Conservation (phyloP, 2,329 filamentous ascomycete genomes). For the Aspergillus sp. region DNA sequence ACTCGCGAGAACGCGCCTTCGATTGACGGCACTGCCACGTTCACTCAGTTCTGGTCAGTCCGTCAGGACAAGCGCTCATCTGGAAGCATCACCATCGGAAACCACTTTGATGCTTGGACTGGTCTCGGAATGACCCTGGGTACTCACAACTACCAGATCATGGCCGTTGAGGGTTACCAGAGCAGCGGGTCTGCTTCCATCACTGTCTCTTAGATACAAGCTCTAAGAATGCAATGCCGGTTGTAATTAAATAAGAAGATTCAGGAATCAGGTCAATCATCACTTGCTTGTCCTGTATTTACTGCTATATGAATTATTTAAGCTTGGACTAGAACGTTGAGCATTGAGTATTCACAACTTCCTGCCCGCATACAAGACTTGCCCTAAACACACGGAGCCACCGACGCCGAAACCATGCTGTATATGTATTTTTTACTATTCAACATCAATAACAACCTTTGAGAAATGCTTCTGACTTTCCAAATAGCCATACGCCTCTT, state of each 20-base stretch:
- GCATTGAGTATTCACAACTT: neutral
- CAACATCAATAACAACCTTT: constrained; percentile 31
- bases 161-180: constrained; percentile 46
- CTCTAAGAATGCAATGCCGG: too few relatives aligned
- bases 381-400: neutral
- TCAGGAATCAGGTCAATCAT: too few relatives aligned
- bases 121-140: constrained; percentile 33
- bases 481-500: constrained; percentile 52
- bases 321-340: too few relatives aligned
- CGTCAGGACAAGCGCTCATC: constrained; percentile 35
- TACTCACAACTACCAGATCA: constrained; percentile 41
- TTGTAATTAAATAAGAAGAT: too few relatives aligned
- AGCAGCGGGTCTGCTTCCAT: constrained; percentile 40
- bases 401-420: neutral
- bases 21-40: constrained; percentile 42
- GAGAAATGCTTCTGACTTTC: constrained; percentile 52
- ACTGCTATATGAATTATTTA: too few relatives aligned
- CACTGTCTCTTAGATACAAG: constrained; percentile 28
- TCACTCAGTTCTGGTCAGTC: constrained; percentile 47
- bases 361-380: too few relatives aligned
- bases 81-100: constrained; percentile 38
- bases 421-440: neutral
- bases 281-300: too few relatives aligned
- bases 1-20: constrained; percentile 40
- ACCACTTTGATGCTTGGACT: constrained; percentile 41